Percentiles rank a stretch among this genome's conserved stretches.
Conservation (phyloP, 1,284 basidiomycete genomes). For the Flammula alnicola region DNA sequence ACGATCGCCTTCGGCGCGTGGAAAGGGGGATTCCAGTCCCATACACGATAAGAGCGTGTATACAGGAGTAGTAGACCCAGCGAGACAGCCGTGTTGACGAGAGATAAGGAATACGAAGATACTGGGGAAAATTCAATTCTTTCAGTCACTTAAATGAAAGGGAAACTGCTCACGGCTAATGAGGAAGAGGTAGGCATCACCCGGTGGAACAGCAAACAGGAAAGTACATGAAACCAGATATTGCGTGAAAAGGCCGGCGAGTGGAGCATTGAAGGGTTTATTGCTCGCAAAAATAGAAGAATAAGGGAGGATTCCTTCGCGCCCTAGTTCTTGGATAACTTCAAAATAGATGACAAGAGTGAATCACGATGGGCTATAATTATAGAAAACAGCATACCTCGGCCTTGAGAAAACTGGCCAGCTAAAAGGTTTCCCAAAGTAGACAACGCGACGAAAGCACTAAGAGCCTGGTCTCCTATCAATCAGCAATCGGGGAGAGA, state of each 20-base stretch:
- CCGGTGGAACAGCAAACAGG: conserved; percentile 57
- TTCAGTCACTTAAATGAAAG: conserved; percentile 1
- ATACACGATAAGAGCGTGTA: conserved; percentile 44
- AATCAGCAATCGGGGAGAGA: neutral
- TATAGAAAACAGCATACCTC: conserved; percentile 45
- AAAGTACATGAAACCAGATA: conserved; percentile 57
- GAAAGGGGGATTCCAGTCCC: conserved; percentile 69
- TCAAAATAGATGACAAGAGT: neutral
- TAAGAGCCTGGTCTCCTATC: conserved; percentile 47
- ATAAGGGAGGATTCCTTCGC: conserved; percentile 67
- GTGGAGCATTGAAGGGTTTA: conserved; percentile 64
- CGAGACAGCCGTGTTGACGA: conserved; percentile 65
- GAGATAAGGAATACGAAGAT: conserved; percentile 54
- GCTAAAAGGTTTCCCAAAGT: conserved; percentile 66
- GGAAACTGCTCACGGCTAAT: conserved; percentile 53
- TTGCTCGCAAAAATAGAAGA: conserved; percentile 66
- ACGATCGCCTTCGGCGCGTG: conserved; percentile 52
- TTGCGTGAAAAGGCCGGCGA: conserved; percentile 61
- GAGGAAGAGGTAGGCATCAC: conserved; percentile 72
- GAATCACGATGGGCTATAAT: neutral
- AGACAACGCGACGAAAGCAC: conserved; percentile 64
- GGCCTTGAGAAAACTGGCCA: conserved; percentile 63
- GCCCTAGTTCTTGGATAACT: conserved; percentile 75
- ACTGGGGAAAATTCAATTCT: conserved; percentile 43
- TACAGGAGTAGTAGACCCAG: conserved; percentile 63